Conservation (phyloP, 805 yeast genomes). For the Candida takata region DNA sequence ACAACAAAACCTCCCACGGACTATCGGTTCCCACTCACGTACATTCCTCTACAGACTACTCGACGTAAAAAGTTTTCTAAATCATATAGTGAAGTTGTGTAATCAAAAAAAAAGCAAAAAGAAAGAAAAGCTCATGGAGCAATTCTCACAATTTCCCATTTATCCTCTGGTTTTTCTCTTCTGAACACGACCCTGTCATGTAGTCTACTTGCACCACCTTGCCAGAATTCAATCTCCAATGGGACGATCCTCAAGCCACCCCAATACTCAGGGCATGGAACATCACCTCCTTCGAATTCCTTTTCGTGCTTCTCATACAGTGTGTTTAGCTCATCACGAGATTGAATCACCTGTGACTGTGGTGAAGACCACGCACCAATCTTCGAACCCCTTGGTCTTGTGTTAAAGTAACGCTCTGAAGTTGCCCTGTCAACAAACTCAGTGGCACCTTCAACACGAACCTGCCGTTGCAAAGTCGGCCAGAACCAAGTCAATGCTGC, state of each 20-base stretch:
- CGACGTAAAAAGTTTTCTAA: no score
- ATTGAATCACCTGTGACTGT: constrained; percentile 57
- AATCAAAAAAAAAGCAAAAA: no score
- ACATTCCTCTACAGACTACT: no score
- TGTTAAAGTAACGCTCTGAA: constrained; percentile 67
- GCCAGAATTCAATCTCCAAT: constrained; percentile 93
- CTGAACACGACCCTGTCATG: constrained; percentile 82
- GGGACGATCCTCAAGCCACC: constrained; percentile 91
- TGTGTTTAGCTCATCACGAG: constrained; percentile 58
- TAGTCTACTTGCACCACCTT: constrained; percentile 82
- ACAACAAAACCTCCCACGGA: no score
- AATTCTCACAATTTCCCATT: constrained; percentile 63
- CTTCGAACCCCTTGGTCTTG: constrained; percentile 88
- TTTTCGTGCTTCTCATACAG: constrained; percentile 40
- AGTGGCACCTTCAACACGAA: constrained; percentile 82
- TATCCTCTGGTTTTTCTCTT: constrained; percentile 41
- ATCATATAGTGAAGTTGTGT: no score
- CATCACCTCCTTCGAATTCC: constrained; percentile 52
- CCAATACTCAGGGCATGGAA: constrained; percentile 93
- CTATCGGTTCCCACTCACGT: no score
- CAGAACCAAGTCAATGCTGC: constrained; percentile 89
- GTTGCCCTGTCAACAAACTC: constrained; percentile 70
- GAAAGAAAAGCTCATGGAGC: constrained; percentile 49
- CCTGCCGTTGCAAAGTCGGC: constrained; percentile 87
- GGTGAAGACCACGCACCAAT: constrained; percentile 98